Evolutionary conservation across 176 grass and related monocot species (phyloP).

Genomic region (Oropetium thomaeum): DNA sequence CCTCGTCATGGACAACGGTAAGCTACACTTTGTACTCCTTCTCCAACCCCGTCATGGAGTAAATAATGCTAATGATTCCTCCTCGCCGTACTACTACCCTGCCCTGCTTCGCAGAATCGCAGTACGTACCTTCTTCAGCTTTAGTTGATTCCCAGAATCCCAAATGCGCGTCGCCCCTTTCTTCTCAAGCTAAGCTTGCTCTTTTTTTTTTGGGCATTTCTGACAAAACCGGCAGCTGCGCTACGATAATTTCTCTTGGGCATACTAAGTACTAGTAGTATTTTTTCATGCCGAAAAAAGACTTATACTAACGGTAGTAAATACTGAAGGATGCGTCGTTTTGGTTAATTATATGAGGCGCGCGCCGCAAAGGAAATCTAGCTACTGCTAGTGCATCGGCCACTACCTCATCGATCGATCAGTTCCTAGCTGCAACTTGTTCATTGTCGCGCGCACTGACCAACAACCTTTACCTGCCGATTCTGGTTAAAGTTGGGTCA

Average conservation of each 20-base stretch:
- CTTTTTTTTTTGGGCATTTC: background rate
- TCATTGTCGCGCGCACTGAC: conserved; percentile 15
- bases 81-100: too few relatives aligned
- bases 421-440: conserved; percentile 29
- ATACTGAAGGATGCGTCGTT: background rate
- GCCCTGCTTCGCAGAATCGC: too few relatives aligned
- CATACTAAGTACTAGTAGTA: too few relatives aligned
- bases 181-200: background rate
- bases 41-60: too few relatives aligned
- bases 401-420: background rate
- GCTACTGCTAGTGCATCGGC: background rate
- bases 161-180: background rate
- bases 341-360: background rate
- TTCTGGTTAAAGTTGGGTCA: conserved; percentile 20
- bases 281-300: too few relatives aligned
- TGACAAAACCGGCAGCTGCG: background rate
- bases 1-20: conserved; percentile 60
- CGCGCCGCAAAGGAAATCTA: conserved; percentile 16
- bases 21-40: too few relatives aligned
- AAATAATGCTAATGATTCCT: too few relatives aligned
- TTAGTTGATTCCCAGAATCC: background rate
- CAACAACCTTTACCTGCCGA: conserved; percentile 25
- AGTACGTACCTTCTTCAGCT: background rate
- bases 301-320: too few relatives aligned
- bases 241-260: background rate